Evolutionary conservation across 192 early-diverging fungal species (phyloP).

Genomic region (Dispira simplex): DNA sequence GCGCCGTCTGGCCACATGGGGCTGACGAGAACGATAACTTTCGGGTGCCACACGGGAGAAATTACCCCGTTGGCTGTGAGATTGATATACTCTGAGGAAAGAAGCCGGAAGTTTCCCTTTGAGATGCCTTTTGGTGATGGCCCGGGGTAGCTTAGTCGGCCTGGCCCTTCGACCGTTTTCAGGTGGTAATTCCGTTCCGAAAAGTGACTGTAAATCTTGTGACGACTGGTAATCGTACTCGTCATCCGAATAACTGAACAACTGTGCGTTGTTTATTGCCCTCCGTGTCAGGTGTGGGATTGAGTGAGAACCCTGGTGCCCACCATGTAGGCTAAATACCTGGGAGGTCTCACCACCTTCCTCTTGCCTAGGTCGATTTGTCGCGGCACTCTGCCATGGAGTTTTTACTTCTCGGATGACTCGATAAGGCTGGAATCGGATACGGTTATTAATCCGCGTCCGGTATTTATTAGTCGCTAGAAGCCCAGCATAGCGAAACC

Average conservation of each 20-base stretch:
- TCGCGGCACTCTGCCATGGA: no score
- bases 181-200: neutral
- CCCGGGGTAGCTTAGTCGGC: neutral
- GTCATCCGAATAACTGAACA: neutral
- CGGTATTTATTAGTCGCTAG: no score
- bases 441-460: neutral
- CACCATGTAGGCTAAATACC: neutral
- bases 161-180: neutral
- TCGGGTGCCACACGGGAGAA: neutral
- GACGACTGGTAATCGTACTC: neutral
- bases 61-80: neutral
- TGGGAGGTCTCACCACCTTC: no score
- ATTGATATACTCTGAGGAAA: neutral
- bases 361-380: no score
- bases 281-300: neutral
- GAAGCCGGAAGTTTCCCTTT: conserved; percentile 3
- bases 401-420: no score
- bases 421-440: neutral
- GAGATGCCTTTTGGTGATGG: conserved; percentile 2
- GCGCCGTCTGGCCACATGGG: neutral
- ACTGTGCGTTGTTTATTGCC: neutral
- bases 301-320: neutral
- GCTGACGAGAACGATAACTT: neutral
- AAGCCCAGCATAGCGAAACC: no score
- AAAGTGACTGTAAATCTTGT: neutral